Conservation (phyloP, 2,329 filamentous ascomycete species). For the Aspergillus eucalypticola region DNA sequence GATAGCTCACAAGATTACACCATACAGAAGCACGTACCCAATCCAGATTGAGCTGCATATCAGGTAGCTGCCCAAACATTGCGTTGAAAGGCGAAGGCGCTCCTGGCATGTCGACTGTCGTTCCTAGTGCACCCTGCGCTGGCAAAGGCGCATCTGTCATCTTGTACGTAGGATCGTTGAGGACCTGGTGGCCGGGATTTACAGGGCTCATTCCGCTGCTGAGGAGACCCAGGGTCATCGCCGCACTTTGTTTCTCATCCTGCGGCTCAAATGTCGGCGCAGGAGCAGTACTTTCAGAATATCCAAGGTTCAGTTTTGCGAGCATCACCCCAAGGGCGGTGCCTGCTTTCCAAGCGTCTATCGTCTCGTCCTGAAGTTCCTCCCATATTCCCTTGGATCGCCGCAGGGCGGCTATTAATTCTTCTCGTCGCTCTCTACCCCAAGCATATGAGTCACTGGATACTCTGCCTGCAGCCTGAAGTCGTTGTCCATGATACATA, state of each 20-base stretch:
- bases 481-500: slow-evolving; percentile 62
- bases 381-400: slow-evolving; percentile 78
- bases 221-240: slow-evolving; percentile 70
- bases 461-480: slow-evolving; percentile 33
- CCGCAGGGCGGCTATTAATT: slow-evolving; percentile 76
- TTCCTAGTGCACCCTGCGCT: slow-evolving; percentile 24
- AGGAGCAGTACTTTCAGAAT: slow-evolving; percentile 26
- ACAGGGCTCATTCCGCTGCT: slow-evolving; percentile 62
- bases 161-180: slow-evolving; percentile 33
- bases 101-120: slow-evolving; percentile 40
- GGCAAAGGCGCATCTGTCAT: slow-evolving; percentile 32
- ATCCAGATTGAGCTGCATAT: slow-evolving; percentile 60
- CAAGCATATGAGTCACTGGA: slow-evolving; percentile 49
- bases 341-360: slow-evolving; percentile 88
- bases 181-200: slow-evolving; percentile 33
- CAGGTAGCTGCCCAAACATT: slow-evolving; percentile 58
- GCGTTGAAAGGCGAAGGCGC: slow-evolving; percentile 55
- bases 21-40: slow-evolving; percentile 55
- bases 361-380: slow-evolving; percentile 70
- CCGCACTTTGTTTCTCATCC: slow-evolving; percentile 64
- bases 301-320: slow-evolving; percentile 62
- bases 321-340: slow-evolving; percentile 82
- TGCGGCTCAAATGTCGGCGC: slow-evolving; percentile 41
- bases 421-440: slow-evolving; percentile 56
- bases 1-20: not conserved